Evolutionary conservation across 2,329 filamentous ascomycete species (phyloP).

Genomic region (Tothia fuscella): DNA sequence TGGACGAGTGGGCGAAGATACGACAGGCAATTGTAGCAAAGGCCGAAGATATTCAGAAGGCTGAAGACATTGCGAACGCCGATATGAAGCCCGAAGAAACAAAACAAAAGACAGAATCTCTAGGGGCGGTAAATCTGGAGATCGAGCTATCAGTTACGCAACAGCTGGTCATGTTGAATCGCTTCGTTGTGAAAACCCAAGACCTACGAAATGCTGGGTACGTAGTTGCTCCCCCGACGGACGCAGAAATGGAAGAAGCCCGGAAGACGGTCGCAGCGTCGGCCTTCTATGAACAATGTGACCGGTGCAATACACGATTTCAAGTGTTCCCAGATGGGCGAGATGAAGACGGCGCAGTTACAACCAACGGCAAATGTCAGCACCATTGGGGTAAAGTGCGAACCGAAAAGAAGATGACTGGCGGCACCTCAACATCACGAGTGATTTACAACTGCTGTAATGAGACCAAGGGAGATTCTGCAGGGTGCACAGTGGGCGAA

Average conservation of each 20-base stretch:
- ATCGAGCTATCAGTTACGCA: conserved; percentile 51
- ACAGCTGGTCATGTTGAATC: conserved; percentile 53
- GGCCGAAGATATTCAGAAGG: conserved; percentile 14
- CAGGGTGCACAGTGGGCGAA: conserved; percentile 60
- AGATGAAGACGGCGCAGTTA: conserved; percentile 61
- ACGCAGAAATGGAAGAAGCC: conserved; percentile 54
- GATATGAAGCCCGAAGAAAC: conserved; percentile 33
- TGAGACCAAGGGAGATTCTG: conserved; percentile 58
- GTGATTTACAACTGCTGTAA: conserved; percentile 70
- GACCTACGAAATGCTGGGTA: conserved; percentile 62
- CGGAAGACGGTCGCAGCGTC: conserved; percentile 52
- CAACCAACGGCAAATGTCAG: conserved; percentile 64
- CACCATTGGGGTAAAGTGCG: conserved; percentile 69
- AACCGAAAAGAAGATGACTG: conserved; percentile 36
- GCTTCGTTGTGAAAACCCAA: conserved; percentile 52
- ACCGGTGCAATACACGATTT: conserved; percentile 75
- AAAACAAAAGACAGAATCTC: conserved; percentile 54
- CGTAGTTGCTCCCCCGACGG: conserved; percentile 53
- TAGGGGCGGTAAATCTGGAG: conserved; percentile 21
- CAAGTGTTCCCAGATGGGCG: conserved; percentile 83
- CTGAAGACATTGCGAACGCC: conserved; percentile 19
- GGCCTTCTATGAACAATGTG: conserved; percentile 75
- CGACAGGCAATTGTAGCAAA: conserved; percentile 9
- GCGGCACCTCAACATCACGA: conserved; percentile 40
- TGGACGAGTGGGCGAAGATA: conserved; percentile 59